Percentiles rank a stretch among this genome's conserved stretches.
Conservation (phyloP, 192 early-diverging fungal species). For the Geranomyces variabilis region DNA sequence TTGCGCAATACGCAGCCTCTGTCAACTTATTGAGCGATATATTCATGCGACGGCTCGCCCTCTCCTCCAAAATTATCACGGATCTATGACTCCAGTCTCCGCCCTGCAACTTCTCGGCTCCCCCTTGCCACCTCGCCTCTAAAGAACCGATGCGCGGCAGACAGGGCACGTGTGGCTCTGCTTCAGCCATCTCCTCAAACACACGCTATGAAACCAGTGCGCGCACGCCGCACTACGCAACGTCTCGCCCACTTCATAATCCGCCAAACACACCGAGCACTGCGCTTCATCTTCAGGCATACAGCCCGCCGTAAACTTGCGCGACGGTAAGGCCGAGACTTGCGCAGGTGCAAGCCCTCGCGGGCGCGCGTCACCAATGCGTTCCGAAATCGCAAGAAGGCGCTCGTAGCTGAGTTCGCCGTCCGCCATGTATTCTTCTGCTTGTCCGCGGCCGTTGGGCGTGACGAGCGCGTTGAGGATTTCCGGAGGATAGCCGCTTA, state of each 20-base stretch:
- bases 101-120: no score
- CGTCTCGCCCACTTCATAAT: constrained; percentile 28
- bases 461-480: background rate
- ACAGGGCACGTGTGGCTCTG: constrained; percentile 3
- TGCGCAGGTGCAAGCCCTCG: constrained; percentile 3
- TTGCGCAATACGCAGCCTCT: no score
- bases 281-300: constrained; percentile 10
- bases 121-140: no score
- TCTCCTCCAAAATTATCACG: no score
- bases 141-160: background rate
- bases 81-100: no score
- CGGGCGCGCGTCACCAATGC: constrained; percentile 33
- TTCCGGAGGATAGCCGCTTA: no score
- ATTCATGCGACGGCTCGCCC: no score
- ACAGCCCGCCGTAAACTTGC: constrained; percentile 7
- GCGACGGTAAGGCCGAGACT: constrained; percentile 3
- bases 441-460: background rate
- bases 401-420: constrained; percentile 29
- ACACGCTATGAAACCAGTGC: constrained; percentile 34
- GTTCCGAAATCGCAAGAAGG: constrained; percentile 23
- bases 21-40: no score
- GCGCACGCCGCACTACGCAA: constrained; percentile 26
- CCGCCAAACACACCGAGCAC: constrained; percentile 27
- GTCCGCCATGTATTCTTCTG: constrained; percentile 27
- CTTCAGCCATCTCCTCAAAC: constrained; percentile 8